Evolutionary conservation across 1,284 basidiomycete species (phyloP).

Genomic region (Ceratobasidium sp.): DNA sequence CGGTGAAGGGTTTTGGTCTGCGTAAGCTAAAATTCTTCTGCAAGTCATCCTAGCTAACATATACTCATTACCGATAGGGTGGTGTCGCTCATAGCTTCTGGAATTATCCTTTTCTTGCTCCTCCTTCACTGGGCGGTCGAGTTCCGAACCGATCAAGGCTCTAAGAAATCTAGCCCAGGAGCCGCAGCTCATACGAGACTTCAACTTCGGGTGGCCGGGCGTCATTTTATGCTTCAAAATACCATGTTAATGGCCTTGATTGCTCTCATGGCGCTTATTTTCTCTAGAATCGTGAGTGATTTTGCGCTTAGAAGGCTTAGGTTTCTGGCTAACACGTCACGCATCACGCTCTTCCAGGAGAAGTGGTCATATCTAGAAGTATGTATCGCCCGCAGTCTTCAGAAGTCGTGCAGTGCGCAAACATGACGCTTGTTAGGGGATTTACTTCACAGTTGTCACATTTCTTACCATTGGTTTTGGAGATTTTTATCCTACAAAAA

Average conservation of each 20-base stretch:
- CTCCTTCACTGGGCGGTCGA: slow-evolving; percentile 59
- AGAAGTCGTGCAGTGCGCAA: neutral
- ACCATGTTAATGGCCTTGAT: slow-evolving; percentile 59
- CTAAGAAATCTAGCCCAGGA: slow-evolving; percentile 23
- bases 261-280: slow-evolving; percentile 51
- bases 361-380: slow-evolving; percentile 51
- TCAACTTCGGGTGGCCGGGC: slow-evolving; percentile 57
- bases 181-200: slow-evolving; percentile 49
- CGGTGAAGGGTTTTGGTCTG: slow-evolving; percentile 62
- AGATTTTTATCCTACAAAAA: slow-evolving; percentile 47
- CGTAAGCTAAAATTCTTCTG: slow-evolving; percentile 51
- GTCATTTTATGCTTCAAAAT: slow-evolving; percentile 62
- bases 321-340: neutral
- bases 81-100: slow-evolving; percentile 58
- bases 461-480: slow-evolving; percentile 52
- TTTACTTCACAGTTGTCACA: slow-evolving; percentile 52
- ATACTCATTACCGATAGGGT: slow-evolving; percentile 52
- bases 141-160: slow-evolving; percentile 49
- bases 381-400: neutral
- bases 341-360: slow-evolving; percentile 46
- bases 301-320: neutral
- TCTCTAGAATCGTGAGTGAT: slow-evolving; percentile 50
- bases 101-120: slow-evolving; percentile 59
- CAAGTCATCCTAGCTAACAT: neutral
- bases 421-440: slow-evolving; percentile 45